A percentile compares a stretch with the other conserved stretches of the same genome.
These are phyloP conservation scores for Jaminaea rosea DNA, from an alignment of 1,284 basidiomycete species.

Conservation along the genomic window DNA sequence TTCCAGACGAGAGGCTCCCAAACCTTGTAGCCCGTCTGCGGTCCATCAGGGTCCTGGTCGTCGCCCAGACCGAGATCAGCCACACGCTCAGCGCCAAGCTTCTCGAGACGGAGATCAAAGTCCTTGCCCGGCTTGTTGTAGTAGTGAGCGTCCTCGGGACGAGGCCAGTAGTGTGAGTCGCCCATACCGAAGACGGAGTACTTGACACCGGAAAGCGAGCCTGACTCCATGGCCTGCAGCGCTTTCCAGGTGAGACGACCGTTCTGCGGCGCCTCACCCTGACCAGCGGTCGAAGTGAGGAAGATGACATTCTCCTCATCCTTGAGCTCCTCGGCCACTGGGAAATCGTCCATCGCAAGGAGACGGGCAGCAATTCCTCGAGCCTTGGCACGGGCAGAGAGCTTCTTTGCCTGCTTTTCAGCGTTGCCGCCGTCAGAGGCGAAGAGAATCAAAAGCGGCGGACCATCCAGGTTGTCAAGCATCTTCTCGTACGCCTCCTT, in stretches of 20 bases:
- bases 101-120: conserved; percentile 59
- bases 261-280: conserved; percentile 96
- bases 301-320: conserved; percentile 66
- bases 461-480: conserved; percentile 75
- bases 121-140: conserved; percentile 97
- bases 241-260: conserved; percentile 83
- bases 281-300: conserved; percentile 92
- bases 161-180: conserved; percentile 98
- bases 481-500: conserved; percentile 78
- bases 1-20: conserved; percentile 95
- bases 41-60: conserved; percentile 94
- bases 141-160: conserved; percentile 88
- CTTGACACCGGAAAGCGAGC: conserved; percentile 45
- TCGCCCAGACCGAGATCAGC: conserved; percentile 67
- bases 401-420: conserved; percentile 87
- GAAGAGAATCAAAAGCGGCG: conserved; percentile 77
- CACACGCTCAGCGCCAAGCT: conserved; percentile 37
- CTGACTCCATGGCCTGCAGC: conserved; percentile 50
- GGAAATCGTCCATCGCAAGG: conserved; percentile 61
- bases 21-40: conserved; percentile 86
- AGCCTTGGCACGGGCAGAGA: conserved; percentile 71
- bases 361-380: conserved; percentile 65
- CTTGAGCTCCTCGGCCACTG: conserved; percentile 57
- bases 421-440: conserved; percentile 90
- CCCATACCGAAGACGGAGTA: conserved; percentile 83